phyloP scores from a whole-genome alignment of 2,329 filamentous ascomycete genomes.

The Westerdykella aurantiaca region DNA sequence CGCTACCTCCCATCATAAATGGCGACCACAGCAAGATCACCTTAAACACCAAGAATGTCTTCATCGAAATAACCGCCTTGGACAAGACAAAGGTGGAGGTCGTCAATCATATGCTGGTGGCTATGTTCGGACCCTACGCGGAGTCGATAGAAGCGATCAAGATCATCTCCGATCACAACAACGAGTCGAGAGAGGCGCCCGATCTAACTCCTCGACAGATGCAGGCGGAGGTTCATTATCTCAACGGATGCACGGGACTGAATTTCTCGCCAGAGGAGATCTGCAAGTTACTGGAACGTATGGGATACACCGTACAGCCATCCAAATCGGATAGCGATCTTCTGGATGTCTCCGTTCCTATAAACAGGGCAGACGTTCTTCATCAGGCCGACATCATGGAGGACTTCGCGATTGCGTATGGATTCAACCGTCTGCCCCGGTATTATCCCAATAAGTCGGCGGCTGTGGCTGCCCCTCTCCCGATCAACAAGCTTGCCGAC shows the following conservation, averaged over 20 bases:
- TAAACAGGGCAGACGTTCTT: slow-evolving; percentile 87
- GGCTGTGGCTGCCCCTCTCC: slow-evolving; percentile 78
- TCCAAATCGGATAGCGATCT: slow-evolving; percentile 62
- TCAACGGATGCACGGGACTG: slow-evolving; percentile 88
- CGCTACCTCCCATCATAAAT: slow-evolving; percentile 96
- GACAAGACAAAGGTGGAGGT: slow-evolving; percentile 96
- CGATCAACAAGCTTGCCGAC: slow-evolving; percentile 90
- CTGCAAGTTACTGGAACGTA: slow-evolving; percentile 75
- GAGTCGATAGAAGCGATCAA: slow-evolving; percentile 91
- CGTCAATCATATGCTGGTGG: slow-evolving; percentile 88
- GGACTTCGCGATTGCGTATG: slow-evolving; percentile 92
- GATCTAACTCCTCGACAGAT: slow-evolving; percentile 70
- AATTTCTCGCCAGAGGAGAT: slow-evolving; percentile 67
- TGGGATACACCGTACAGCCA: slow-evolving; percentile 78
- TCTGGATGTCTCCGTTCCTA: slow-evolving; percentile 75
- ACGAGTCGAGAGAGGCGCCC: slow-evolving; percentile 72
- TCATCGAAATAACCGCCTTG: slow-evolving; percentile 95
- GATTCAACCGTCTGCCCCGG: slow-evolving; percentile 91
- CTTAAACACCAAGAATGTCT: slow-evolving; percentile 82
- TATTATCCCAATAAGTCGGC: slow-evolving; percentile 79
- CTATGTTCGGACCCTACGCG: slow-evolving; percentile 95
- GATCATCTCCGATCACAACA: slow-evolving; percentile 88
- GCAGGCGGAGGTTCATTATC: slow-evolving; percentile 82
- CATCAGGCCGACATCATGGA: slow-evolving; percentile 99
- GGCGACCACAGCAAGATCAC: slow-evolving; percentile 95